These are phyloP conservation scores for Botrytis squamosa DNA, from an alignment of 2,329 filamentous ascomycete species.

Conservation along the genomic window DNA sequence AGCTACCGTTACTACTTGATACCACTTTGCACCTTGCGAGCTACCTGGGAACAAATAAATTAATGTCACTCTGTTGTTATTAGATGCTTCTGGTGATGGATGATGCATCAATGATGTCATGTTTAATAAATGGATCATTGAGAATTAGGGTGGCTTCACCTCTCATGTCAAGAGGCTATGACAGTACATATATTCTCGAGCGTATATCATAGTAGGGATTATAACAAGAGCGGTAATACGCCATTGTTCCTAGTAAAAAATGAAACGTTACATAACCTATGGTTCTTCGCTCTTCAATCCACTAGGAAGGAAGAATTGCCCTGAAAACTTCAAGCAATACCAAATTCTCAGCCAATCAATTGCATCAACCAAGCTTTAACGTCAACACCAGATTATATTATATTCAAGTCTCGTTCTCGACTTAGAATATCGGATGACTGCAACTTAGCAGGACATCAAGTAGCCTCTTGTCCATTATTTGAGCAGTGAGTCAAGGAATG, in stretches of 20 bases:
- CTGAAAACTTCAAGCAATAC: background rate
- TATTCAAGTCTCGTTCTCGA: background rate
- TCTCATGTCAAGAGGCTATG: no score
- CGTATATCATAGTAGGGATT: background rate
- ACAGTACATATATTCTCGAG: background rate
- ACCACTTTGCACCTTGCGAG: background rate
- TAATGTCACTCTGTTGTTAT: background rate
- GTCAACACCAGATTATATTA: background rate
- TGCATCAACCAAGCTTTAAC: background rate
- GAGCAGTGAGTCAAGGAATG: background rate
- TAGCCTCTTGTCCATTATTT: background rate
- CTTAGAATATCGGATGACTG: background rate
- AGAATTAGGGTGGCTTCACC: background rate
- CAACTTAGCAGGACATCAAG: background rate
- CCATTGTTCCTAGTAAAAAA: background rate
- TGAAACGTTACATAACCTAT: background rate
- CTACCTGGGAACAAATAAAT: background rate
- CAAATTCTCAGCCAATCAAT: background rate
- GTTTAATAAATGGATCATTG: background rate
- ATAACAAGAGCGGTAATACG: background rate
- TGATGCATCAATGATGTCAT: background rate
- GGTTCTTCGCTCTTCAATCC: background rate
- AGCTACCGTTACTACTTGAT: background rate
- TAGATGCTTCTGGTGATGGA: background rate
- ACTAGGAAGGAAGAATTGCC: background rate